A percentile compares a stretch with the other conserved stretches of the same genome.
These are phyloP conservation scores for Syncephalastrum monosporum DNA, from an alignment of 371 early-diverging fungal species.

Conservation along the genomic window DNA sequence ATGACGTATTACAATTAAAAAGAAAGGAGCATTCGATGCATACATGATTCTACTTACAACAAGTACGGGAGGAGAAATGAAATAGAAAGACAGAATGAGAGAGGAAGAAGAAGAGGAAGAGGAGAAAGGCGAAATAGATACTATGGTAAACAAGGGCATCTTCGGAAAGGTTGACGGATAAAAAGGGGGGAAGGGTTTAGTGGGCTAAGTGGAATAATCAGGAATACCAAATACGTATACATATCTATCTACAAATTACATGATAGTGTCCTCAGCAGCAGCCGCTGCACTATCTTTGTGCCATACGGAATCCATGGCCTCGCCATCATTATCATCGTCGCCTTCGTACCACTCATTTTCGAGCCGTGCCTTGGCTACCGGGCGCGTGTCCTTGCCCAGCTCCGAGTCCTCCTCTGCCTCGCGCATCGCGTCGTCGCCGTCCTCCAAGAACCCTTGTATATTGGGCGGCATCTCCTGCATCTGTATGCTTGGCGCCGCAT, in stretches of 20 bases:
- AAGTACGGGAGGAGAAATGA: not conserved
- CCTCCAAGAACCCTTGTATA: constrained; percentile 70
- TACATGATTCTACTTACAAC: too few species aligned
- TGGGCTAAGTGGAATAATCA: not conserved
- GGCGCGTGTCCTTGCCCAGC: constrained; percentile 46
- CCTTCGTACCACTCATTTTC: constrained; percentile 49
- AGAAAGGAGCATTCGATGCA: too few species aligned
- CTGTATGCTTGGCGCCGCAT: constrained; percentile 96
- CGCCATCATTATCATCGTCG: constrained; percentile 47
- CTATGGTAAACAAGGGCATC: not conserved
- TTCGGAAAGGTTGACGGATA: not conserved
- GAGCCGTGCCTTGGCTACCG: constrained; percentile 2
- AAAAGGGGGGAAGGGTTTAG: not conserved
- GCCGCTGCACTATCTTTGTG: constrained; percentile 18
- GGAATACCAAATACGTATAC: not conserved
- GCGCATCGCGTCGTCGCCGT: constrained; percentile 56
- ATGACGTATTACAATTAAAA: too few species aligned
- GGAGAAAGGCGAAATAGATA: not conserved
- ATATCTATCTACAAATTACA: constrained; percentile 1
- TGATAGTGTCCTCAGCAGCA: constrained; percentile 15
- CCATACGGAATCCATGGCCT: constrained; percentile 36
- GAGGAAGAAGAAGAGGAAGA: not conserved
- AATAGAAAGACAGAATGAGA: not conserved
- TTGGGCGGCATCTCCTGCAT: constrained; percentile 88
- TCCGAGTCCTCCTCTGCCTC: constrained; percentile 58